Base-by-base conservation (phyloP, 805 yeast genomes). In the Kregervanrija fluxuum region DNA sequence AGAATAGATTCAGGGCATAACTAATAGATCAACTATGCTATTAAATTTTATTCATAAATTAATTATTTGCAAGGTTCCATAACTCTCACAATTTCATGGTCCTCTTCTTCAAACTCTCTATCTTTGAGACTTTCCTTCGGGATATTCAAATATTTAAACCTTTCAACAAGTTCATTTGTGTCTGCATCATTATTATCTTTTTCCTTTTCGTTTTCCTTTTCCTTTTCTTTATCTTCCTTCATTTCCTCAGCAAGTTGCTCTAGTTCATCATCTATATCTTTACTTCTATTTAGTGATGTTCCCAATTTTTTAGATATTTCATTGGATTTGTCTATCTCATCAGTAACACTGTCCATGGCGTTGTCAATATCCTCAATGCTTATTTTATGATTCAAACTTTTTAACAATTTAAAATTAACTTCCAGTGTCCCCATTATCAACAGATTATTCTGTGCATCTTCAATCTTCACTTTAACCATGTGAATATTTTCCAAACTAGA, bases 371-470 rank as follows among this genome's bases (percentile, higher is more conserved):
- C 35, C 4, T 38, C 45, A 2, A 30, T 49, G 4, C 52, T 53
- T 4, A 48, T 47, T 40, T 55, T 48, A 1, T 38, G 44, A 41
- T 64, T 62, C 38, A 64, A 43, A 2, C 49, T 43, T 38, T 54
- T 54, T 33, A 64, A 43, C 0, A 58, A 39, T 13, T 48, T 47
- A 2, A 60, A 43, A 42, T 60, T 61, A 9, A 55, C 40, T 40
- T 60, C 57, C 32, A 61, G 48, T 6, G 59, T 49, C 16, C 48
- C 51, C 11, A 53, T 42, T 10, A 54, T 50, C 31, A 55, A 30
- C 11, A 50, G 8, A 42, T 57, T 59, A 41, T 48, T 54, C 30
- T 54, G 53, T 11, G 65, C 58, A 36, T 58, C 62, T 33, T 60
- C 59, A 15, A 64, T 49, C 35, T 54, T 56, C 33, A 52, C 35